phyloP scores from a whole-genome alignment of 495 filamentous ascomycete species.

The Penicillium subrubescens region DNA sequence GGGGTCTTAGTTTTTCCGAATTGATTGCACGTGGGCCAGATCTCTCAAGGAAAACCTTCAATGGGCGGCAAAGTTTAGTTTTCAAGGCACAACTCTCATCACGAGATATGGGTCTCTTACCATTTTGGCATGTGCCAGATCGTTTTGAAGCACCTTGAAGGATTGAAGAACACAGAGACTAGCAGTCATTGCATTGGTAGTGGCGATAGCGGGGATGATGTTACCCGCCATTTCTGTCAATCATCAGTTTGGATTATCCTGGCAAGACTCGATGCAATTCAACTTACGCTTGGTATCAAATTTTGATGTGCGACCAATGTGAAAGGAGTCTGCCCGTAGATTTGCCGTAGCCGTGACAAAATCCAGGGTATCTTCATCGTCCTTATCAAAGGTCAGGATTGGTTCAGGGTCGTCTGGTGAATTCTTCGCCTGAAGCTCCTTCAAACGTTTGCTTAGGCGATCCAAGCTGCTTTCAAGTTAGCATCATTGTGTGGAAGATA shows the following conservation, averaged over 20 bases:
- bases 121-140: constrained; percentile 65
- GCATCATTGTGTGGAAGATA: neutral
- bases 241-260: constrained; percentile 5
- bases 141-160: constrained; percentile 82
- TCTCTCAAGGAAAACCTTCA: constrained; percentile 75
- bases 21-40: constrained; percentile 72
- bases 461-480: constrained; percentile 54
- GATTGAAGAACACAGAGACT: constrained; percentile 90
- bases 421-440: constrained; percentile 53
- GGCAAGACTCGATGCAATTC: neutral
- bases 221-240: constrained; percentile 89
- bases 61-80: constrained; percentile 5
- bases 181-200: constrained; percentile 95
- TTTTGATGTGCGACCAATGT: constrained; percentile 83
- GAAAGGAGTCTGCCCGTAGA: constrained; percentile 80
- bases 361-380: constrained; percentile 92
- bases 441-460: constrained; percentile 72
- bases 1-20: constrained; percentile 70
- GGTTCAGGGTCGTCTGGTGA: constrained; percentile 53
- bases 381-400: constrained; percentile 90
- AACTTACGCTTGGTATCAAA: constrained; percentile 87
- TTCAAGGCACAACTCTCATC: neutral
- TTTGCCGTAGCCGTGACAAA: constrained; percentile 93
- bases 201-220: constrained; percentile 98
- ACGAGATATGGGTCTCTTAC: constrained; percentile 25